Conservation (phyloP, 139 green algal species). For the Edaphochlamys debaryana region DNA sequence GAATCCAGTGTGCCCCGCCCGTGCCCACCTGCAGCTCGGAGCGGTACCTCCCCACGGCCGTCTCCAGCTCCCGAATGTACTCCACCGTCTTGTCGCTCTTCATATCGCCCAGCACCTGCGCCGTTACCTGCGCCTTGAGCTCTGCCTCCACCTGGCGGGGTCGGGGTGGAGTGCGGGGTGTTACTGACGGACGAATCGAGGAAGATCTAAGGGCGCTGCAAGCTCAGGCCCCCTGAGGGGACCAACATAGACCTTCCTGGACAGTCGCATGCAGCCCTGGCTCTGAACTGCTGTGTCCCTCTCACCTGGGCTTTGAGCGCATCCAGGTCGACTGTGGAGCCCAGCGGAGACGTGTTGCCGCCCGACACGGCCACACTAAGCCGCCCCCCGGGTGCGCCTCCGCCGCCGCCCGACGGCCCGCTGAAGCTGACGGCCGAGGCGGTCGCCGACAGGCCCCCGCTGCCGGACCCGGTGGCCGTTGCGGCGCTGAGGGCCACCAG, state of each 20-base stretch:
- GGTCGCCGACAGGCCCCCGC: background rate
- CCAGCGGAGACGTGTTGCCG: conserved; percentile 3
- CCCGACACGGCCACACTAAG: too few relatives aligned
- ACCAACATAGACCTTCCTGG: too few relatives aligned
- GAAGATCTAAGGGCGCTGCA: too few relatives aligned
- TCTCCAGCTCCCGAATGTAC: conserved; percentile 61
- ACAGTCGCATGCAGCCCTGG: too few relatives aligned
- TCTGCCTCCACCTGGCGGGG: conserved; percentile 45
- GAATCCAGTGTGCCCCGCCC: too few relatives aligned
- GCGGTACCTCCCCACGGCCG: conserved; percentile 37
- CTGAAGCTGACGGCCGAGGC: background rate
- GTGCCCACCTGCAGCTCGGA: conserved; percentile 30
- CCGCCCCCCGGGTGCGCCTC: too few relatives aligned
- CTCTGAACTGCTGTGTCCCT: too few relatives aligned
- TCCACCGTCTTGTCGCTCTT: conserved; percentile 50
- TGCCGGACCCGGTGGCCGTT: background rate
- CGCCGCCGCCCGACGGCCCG: background rate
- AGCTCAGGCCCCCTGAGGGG: too few relatives aligned
- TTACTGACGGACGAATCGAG: too few relatives aligned
- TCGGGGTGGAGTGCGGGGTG: too few relatives aligned
- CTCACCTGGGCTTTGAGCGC: conserved; percentile 23
- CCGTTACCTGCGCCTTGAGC: conserved; percentile 40
- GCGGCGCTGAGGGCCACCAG: conserved; percentile 7
- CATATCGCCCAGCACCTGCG: conserved; percentile 50
- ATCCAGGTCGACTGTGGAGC: conserved; percentile 31